Evolutionary conservation across 2,329 filamentous ascomycete genomes (phyloP).

Genomic region (Colletotrichum sp.): DNA sequence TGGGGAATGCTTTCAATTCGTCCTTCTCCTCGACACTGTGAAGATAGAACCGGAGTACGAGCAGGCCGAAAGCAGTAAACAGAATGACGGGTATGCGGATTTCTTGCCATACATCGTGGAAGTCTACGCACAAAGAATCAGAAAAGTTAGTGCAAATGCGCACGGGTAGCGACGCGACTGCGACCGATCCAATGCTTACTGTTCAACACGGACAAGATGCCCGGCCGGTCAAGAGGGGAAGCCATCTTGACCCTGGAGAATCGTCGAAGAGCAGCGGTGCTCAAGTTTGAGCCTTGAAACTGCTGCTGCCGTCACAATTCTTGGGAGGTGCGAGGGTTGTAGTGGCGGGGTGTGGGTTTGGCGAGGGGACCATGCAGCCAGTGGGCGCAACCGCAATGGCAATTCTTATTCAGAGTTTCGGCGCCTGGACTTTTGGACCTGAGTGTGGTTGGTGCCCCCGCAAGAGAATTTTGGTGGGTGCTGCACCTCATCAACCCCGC

Average conservation of each 20-base stretch:
- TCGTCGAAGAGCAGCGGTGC: background rate
- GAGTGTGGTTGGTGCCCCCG: conserved; percentile 11
- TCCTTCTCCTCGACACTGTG: conserved; percentile 11
- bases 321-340: background rate
- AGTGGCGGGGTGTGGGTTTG: conserved; percentile 9
- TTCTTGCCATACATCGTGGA: conserved; percentile 21
- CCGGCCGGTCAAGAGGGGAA: background rate
- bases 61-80: conserved; percentile 9
- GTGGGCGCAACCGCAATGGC: conserved; percentile 11
- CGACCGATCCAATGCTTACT: background rate
- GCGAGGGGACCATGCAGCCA: background rate
- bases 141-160: background rate
- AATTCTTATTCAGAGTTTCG: conserved; percentile 13
- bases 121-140: background rate
- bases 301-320: conserved; percentile 5
- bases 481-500: conserved; percentile 18
- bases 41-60: conserved; percentile 20
- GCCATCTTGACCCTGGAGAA: background rate
- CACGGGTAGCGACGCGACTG: background rate
- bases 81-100: conserved; percentile 20
- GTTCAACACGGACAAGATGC: conserved; percentile 7
- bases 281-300: background rate
- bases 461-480: conserved; percentile 12
- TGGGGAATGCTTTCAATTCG: conserved; percentile 16
- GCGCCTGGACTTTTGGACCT: background rate